Base-by-base conservation (phyloP, 2,329 filamentous ascomycete genomes). In the Nemania diffusa region DNA sequence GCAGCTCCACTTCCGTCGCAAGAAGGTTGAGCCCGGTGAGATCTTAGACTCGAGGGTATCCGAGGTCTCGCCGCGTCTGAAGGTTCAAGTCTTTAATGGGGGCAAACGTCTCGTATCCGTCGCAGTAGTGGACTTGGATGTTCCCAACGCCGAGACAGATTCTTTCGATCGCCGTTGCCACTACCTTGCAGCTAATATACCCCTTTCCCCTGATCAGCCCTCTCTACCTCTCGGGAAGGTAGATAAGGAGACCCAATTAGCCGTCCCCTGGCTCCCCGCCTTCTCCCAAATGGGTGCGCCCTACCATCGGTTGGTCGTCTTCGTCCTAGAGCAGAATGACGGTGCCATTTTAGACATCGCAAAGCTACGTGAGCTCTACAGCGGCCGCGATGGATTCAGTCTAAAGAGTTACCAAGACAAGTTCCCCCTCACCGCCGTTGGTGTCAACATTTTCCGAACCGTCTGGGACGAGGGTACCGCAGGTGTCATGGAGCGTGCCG, bases 391-490 rank as follows among this genome's bases (percentile, higher is more conserved):
- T 56, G 86, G 85, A 53, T 97, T 97, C 82, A 90, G 86, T 64
- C 82, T 97, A 68, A 90, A 93, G 76, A 88, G 87, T 69, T 91
- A 97, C 79, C 87, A 90, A 71, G 87, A 90, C 77, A 90, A 89
- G 77, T 88, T 92, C 78, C 80, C 83, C 65, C 83, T 96, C 68
- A 85, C 84, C 65, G 88, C 94, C 7, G 89, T 97, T 65, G 94
- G 94, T 50, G 92, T 93, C 74, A 92, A 90, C 77, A 83, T 99
- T 74, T 99, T 98, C 89, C 90, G 96, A 72, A 91, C 89, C 67
- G 83, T 91, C 71, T 98, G 94, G 93, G 96, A 99, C 79, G 92
- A 96, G 67, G 88, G 87, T 74, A 99, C 92, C 60, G 89, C 88
- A n/a, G 89, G 84, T 57, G 93, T 99, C 70, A 97, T 99, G 95